Base-by-base conservation (phyloP, 2,329 filamentous ascomycete species). In the Talaromyces sp. region DNA sequence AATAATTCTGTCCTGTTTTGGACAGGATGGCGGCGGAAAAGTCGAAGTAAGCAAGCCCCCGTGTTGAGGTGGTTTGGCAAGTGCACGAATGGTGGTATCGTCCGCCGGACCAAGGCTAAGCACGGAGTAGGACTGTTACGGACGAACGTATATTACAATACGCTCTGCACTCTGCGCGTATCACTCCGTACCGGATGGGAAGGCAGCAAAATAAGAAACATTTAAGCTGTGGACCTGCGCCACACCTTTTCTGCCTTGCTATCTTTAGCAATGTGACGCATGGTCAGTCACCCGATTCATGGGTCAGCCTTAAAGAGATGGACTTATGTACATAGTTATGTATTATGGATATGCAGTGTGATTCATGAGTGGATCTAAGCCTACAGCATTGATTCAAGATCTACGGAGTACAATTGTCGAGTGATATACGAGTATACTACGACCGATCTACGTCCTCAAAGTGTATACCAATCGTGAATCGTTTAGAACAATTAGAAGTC, bases 221-320 rank as follows among this genome's bases (percentile, higher is more conserved):
- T 39, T 39, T 52, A 19, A 41, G 17, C 25, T 22, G 47, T 54
- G 60, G 49, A 39, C 61, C 27, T n/a, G 41, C 61, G 61, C 61
- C 61, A 63, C 61, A 63, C 61, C 61, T 57, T 59, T 31, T 45
- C 37, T 59, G 15, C 56, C 37, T 59, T 63, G 49, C 61, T 63
- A 63, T 63, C 61, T 63, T 63, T 63, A 63, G 61, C 41, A 57
- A 52, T 62, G 54, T 54, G 47, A 54, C 47, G 61, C 61, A 63
- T 22, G 27, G 37, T 17, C 8, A n/a, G 11, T 8, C 13, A n/a
- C 45, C 52, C 22, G 22, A 33, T 31, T 33, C 25, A 52, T 52
- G 49, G 49, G 49, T 52, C 37, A 59, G 27, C 25, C 56, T 31
- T 59, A 59, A 43, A 8, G 6, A 31, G 25, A 43, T n/a, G 22